phyloP scores from a whole-genome alignment of 1,284 basidiomycete genomes.

The Naganishia liquefaciens region DNA sequence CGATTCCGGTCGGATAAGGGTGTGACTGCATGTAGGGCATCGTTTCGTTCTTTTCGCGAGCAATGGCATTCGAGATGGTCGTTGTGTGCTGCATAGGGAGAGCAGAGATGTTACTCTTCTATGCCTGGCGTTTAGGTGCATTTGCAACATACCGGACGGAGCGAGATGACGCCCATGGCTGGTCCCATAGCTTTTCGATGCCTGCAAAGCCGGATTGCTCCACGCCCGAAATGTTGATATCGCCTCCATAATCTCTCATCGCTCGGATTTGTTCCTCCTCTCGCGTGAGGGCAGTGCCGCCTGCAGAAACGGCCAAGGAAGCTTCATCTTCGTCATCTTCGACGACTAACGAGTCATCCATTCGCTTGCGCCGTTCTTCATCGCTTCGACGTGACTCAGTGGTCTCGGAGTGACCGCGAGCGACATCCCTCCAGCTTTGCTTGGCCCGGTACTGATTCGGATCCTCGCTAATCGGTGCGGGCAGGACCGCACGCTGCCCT shows the following conservation, averaged over 20 bases:
- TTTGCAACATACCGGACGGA: slow-evolving; percentile 60
- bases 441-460: slow-evolving; percentile 44
- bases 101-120: too few relatives aligned
- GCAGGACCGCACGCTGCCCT: slow-evolving; percentile 23
- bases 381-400: neutral
- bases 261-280: slow-evolving; percentile 43
- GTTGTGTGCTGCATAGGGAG: slow-evolving; percentile 65
- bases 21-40: slow-evolving; percentile 89
- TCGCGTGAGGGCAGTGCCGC: neutral
- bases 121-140: neutral
- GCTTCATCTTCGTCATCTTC: neutral
- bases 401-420: slow-evolving; percentile 34
- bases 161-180: slow-evolving; percentile 72
- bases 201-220: slow-evolving; percentile 61
- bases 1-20: slow-evolving; percentile 96
- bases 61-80: slow-evolving; percentile 83
- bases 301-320: neutral
- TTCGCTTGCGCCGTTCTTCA: neutral
- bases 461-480: slow-evolving; percentile 43
- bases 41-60: slow-evolving; percentile 93
- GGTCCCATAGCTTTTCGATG: slow-evolving; percentile 77
- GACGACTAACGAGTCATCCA: slow-evolving; percentile 6
- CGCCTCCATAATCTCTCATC: slow-evolving; percentile 63
- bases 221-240: slow-evolving; percentile 33
- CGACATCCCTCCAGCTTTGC: slow-evolving; percentile 42